A percentile compares a stretch with the other conserved stretches of the same genome.
Evolutionary conservation across 1,284 basidiomycete species (phyloP).

Genomic region (Lignosus rhinocerotis): DNA sequence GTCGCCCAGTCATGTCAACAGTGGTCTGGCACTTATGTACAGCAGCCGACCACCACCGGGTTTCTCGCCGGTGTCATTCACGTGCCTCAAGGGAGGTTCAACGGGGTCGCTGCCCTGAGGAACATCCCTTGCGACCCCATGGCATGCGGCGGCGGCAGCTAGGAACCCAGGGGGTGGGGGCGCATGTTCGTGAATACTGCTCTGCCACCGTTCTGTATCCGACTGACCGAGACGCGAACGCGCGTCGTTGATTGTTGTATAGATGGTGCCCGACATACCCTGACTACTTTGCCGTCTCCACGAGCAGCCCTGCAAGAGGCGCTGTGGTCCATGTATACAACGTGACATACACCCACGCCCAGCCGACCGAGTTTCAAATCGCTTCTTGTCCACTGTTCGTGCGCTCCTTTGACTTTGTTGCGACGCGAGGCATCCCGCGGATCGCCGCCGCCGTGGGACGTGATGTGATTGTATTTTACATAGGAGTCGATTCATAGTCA

Average conservation of each 20-base stretch:
- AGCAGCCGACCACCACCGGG: background rate
- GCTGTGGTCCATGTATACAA: conserved; percentile 72
- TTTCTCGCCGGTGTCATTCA: background rate
- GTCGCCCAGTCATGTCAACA: background rate
- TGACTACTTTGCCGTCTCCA: conserved; percentile 74
- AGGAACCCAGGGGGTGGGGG: background rate
- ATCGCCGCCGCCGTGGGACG: conserved; percentile 67
- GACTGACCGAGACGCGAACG: no score
- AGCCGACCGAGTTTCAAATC: conserved; percentile 59
- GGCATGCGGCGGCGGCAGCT: background rate
- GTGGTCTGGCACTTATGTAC: background rate
- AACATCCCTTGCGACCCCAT: background rate
- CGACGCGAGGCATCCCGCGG: conserved; percentile 53
- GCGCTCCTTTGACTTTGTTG: conserved; percentile 75
- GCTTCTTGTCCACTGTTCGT: conserved; percentile 62
- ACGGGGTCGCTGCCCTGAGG: background rate
- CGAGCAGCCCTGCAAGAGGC: conserved; percentile 55
- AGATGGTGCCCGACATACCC: conserved; percentile 79
- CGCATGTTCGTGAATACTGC: background rate
- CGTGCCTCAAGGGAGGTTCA: background rate
- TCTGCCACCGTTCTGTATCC: no score
- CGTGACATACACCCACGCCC: conserved; percentile 58
- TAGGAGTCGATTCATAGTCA: conserved; percentile 37
- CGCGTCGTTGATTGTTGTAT: background rate
- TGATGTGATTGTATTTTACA: conserved; percentile 44